Percentiles rank a stretch among this genome's conserved stretches.
Evolutionary conservation across 2,329 filamentous ascomycete genomes (phyloP).

Genomic region (Cercospora sp.): DNA sequence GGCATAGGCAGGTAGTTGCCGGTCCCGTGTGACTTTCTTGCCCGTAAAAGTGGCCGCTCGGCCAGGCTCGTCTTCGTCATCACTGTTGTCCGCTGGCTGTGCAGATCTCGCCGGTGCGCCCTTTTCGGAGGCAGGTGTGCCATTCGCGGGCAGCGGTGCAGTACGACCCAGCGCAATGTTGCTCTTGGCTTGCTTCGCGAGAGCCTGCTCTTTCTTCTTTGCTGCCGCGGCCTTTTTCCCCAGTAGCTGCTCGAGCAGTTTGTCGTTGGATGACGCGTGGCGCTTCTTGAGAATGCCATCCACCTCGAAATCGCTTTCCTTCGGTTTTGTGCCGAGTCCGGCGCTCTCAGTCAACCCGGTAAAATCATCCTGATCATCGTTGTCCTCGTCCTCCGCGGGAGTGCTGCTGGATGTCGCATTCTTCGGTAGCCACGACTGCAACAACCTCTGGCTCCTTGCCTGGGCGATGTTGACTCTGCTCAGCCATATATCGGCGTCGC

Average conservation of each 20-base stretch:
- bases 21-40: slow-evolving; percentile 17
- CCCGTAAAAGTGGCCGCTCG: slow-evolving; percentile 30
- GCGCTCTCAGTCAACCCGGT: slow-evolving; percentile 31
- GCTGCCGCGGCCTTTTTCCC: slow-evolving; percentile 45
- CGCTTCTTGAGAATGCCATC: slow-evolving; percentile 42
- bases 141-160: slow-evolving; percentile 5
- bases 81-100: slow-evolving; percentile 27
- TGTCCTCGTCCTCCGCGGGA: slow-evolving; percentile 36
- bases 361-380: slow-evolving; percentile 57
- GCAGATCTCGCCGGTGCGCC: slow-evolving; percentile 22
- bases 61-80: slow-evolving; percentile 42
- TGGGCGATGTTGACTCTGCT: slow-evolving; percentile 56
- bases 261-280: slow-evolving; percentile 45
- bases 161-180: slow-evolving; percentile 19
- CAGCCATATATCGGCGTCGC: slow-evolving; percentile 52
- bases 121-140: neutral
- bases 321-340: slow-evolving; percentile 21
- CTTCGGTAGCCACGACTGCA: slow-evolving; percentile 57
- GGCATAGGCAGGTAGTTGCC: slow-evolving; percentile 18
- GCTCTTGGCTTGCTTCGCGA: slow-evolving; percentile 13
- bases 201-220: slow-evolving; percentile 32
- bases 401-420: neutral
- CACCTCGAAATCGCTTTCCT: slow-evolving; percentile 17
- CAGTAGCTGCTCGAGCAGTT: slow-evolving; percentile 43
- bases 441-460: slow-evolving; percentile 54